phyloP scores from a whole-genome alignment of 345 rosid genomes.

The Psidium friedrichsthalianum region DNA sequence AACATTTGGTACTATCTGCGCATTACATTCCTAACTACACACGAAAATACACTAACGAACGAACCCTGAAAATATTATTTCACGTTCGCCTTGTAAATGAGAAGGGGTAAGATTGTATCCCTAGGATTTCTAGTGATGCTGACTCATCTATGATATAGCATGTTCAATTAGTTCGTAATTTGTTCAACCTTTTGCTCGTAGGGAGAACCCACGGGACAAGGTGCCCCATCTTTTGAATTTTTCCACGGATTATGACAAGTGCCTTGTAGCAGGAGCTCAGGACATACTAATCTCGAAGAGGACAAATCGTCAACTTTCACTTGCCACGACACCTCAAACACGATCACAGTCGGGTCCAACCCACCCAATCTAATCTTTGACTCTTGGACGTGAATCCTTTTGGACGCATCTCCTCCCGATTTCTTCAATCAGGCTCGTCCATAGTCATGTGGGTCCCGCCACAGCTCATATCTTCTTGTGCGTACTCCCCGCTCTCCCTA shows the following conservation, averaged over 20 bases:
- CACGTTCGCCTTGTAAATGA: background rate
- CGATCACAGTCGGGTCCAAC: background rate
- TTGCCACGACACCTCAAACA: background rate
- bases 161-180: background rate
- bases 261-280: background rate
- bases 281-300: background rate
- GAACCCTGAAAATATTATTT: background rate
- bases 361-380: background rate
- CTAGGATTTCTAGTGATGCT: background rate
- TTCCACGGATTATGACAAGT: background rate
- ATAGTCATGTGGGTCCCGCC: background rate
- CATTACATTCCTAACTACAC: background rate
- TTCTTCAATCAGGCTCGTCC: background rate
- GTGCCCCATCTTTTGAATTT: background rate
- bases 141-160: background rate
- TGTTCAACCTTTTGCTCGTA: background rate
- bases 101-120: background rate
- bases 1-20: background rate
- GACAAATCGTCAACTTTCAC: background rate
- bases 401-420: background rate
- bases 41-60: background rate
- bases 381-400: background rate
- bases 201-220: background rate
- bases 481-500: background rate
- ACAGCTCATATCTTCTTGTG: background rate